Conservation (phyloP, 495 filamentous ascomycete genomes). For the Xylaria venustula region DNA sequence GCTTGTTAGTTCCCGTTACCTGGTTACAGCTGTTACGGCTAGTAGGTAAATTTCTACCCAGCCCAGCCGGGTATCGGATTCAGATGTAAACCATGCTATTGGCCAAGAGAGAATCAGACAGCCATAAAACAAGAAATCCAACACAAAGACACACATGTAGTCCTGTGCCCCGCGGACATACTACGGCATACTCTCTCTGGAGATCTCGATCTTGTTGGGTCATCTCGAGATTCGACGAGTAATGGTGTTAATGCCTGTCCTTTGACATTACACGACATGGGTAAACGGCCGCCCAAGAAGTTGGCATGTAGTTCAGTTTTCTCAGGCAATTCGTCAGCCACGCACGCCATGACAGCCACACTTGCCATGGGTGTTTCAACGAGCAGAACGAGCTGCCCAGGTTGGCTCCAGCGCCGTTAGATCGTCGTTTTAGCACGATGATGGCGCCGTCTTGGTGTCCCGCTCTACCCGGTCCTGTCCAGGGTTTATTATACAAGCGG, state of each 20-base stretch:
- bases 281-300: background rate
- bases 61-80: background rate
- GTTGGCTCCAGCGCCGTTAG: slow-evolving; percentile 13
- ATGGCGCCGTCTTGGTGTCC: background rate
- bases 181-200: background rate
- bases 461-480: background rate
- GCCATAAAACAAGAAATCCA: slow-evolving; percentile 4
- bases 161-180: background rate
- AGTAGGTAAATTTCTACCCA: background rate
- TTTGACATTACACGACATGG: slow-evolving; percentile 8
- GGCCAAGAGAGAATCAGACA: background rate
- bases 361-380: background rate
- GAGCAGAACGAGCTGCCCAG: slow-evolving; percentile 7
- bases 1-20: slow-evolving; percentile 4
- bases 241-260: background rate
- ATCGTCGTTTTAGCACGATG: slow-evolving; percentile 7
- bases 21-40: background rate
- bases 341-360: slow-evolving; percentile 16
- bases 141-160: too few relatives aligned
- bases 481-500: background rate
- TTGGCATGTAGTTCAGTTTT: background rate
- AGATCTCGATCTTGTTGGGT: background rate
- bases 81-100: background rate
- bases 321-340: slow-evolving; percentile 4
- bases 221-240: background rate